Conservation (phyloP, 2,329 filamentous ascomycete genomes). For the Cladophialophora carrionii region DNA sequence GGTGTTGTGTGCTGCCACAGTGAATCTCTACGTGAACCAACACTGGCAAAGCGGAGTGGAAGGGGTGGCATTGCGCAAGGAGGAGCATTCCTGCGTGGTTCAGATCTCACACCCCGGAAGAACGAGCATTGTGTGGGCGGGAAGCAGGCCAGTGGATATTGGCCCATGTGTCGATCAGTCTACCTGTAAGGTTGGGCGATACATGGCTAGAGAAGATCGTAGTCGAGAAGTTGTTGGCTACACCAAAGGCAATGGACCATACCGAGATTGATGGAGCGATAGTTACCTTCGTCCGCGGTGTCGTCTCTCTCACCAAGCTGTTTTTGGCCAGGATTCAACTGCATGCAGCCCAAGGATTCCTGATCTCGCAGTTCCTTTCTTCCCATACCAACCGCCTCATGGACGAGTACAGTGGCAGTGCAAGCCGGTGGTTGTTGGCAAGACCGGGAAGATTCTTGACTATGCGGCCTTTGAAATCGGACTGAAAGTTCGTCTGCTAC, state of each 20-base stretch:
- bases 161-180: not conserved
- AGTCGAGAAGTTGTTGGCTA: not conserved
- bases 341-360: constrained; percentile 58
- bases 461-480: not conserved
- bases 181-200: not conserved
- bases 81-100: not conserved
- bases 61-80: not conserved
- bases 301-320: constrained; percentile 40
- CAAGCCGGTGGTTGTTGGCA: not conserved
- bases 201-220: not conserved
- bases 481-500: not conserved
- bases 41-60: not conserved
- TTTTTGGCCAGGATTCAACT: constrained; percentile 60
- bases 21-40: not conserved
- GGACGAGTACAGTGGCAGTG: constrained; percentile 54
- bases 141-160: not conserved
- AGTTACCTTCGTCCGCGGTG: not conserved
- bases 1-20: not conserved
- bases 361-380: constrained; percentile 49
- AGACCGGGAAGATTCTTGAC: not conserved
- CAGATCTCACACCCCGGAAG: not conserved
- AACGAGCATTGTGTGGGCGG: not conserved
- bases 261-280: not conserved
- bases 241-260: not conserved
- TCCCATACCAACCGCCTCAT: constrained; percentile 52